Conservation (phyloP, 2,329 filamentous ascomycete genomes). For the Exophiala viscosa region DNA sequence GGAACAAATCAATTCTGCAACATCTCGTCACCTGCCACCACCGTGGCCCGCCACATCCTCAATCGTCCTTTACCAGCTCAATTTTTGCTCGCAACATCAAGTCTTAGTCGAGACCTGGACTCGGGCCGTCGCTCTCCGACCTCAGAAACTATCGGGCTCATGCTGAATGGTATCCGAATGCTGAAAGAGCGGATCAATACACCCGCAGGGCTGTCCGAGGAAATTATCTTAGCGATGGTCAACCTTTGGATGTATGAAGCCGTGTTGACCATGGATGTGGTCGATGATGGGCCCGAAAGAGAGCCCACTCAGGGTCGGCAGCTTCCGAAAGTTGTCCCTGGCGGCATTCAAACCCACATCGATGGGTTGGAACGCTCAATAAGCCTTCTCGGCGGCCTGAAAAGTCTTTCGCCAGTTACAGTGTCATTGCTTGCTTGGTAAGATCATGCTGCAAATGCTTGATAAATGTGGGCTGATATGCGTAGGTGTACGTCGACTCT, state of each 20-base stretch:
- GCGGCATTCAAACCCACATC: constrained; percentile 12
- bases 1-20: constrained; percentile 3
- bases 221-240: constrained; percentile 9
- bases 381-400: constrained; percentile 3
- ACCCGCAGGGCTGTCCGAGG: constrained; percentile 2
- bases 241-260: constrained; percentile 12
- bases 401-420: constrained; percentile 5
- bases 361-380: constrained; percentile 10
- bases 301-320: neutral
- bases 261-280: constrained; percentile 2
- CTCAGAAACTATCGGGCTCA: constrained; percentile 3
- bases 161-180: constrained; percentile 7
- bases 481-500: constrained; percentile 11
- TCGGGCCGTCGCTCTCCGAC: constrained; percentile 3
- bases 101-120: constrained; percentile 7
- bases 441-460: neutral
- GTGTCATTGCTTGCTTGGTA: constrained; percentile 13
- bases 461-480: neutral
- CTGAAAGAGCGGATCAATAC: constrained; percentile 11
- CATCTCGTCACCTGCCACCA: constrained; percentile 1
- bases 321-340: neutral
- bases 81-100: constrained; percentile 10
- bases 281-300: neutral
- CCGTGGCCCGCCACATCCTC: constrained; percentile 7
- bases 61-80: neutral